phyloP scores from a whole-genome alignment of 176 grass and related monocot genomes.

The maize (Zea mays) region Zm-B73-REFERENCE-NAM-5.0 NC_050103.1:121475001-121475500 shows the following conservation, averaged over 20 bases:
- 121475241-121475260: conserved; percentile 46
- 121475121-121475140: conserved; percentile 62
- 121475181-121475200: conserved; percentile 74
- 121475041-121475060: conserved; percentile 30
- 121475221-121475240: conserved; percentile 82
- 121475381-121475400: too few relatives aligned
- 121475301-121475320: conserved; percentile 76
- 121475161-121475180: conserved; percentile 89
- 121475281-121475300: conserved; percentile 86
- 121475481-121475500: too few relatives aligned
- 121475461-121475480: too few relatives aligned
- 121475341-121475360: conserved; percentile 6
- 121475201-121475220: conserved; percentile 77
- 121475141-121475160: conserved; percentile 86
- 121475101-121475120: conserved; percentile 86
- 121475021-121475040: not conserved
- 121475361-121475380: not conserved
- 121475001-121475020: not conserved
- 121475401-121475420: too few relatives aligned
- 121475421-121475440: too few relatives aligned
- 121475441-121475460: too few relatives aligned
- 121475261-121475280: conserved; percentile 52
- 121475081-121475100: conserved; percentile 91
- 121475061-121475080: conserved; percentile 73
- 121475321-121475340: conserved; percentile 90